These are phyloP conservation scores for Ogataea polymorpha DNA, from an alignment of 805 yeast genomes.

Conservation along the genomic window DNA sequence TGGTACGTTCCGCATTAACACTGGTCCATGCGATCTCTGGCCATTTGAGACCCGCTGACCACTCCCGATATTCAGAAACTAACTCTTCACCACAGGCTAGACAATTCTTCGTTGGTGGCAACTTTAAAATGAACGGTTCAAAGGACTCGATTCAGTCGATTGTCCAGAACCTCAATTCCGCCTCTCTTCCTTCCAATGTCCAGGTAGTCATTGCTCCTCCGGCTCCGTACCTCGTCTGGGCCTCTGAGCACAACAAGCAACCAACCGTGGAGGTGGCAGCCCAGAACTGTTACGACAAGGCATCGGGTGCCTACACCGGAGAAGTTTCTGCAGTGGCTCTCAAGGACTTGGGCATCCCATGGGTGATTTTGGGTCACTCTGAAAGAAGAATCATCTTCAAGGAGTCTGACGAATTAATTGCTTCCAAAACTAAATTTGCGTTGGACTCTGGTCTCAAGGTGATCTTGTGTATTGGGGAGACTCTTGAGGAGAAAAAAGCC, in stretches of 20 bases:
- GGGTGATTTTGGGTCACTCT: slow-evolving; percentile 97
- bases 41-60: slow-evolving; percentile 17
- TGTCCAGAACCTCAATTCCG: slow-evolving; percentile 76
- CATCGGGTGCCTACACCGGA: slow-evolving; percentile 97
- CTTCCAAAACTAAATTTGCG: slow-evolving; percentile 93
- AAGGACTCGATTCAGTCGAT: slow-evolving; percentile 79
- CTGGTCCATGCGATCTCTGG: slow-evolving; percentile 18
- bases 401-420: slow-evolving; percentile 87
- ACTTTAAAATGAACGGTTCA: slow-evolving; percentile 98
- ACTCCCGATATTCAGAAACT: slow-evolving; percentile 9
- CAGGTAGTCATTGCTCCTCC: slow-evolving; percentile 98
- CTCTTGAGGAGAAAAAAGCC: slow-evolving; percentile 90
- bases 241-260: slow-evolving; percentile 66
- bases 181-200: slow-evolving; percentile 70
- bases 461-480: slow-evolving; percentile 96
- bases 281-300: slow-evolving; percentile 86
- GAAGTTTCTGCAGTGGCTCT: slow-evolving; percentile 87
- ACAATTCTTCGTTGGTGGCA: slow-evolving; percentile 94
- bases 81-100: slow-evolving; percentile 27
- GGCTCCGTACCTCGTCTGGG: slow-evolving; percentile 81
- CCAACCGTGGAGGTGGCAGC: slow-evolving; percentile 79
- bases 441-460: slow-evolving; percentile 86
- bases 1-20: slow-evolving; percentile 24
- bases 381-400: slow-evolving; percentile 95
- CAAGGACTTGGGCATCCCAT: slow-evolving; percentile 86